Base-by-base conservation (phyloP, 129 eudicot species). In the Silybum marianum region DNA sequence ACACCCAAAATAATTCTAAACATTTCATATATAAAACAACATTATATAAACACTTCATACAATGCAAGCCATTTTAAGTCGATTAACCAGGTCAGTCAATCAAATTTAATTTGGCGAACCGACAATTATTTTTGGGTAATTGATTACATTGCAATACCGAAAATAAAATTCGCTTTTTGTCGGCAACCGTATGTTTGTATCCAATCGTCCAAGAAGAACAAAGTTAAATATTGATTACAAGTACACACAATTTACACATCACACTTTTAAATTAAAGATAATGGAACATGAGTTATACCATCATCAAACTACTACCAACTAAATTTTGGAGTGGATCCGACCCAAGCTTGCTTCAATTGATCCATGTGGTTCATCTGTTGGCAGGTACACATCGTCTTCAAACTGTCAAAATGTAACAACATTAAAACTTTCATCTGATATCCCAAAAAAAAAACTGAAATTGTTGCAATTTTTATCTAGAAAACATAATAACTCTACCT, bases 341-440 rank as follows among this genome's bases (percentile, higher is more conserved):
- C 93, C 93, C 85, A 92, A 88, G 75, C 90, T 92, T 42, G 99
- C 99, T 91, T 95, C 90, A 38, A 95, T 95, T 38, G 99, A 77
- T 68, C 99, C 99, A 36, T 95, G 99, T 54, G 99, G 99, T 85
- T 95, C 99, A 84, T 95, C 99, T 6, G 98, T 95, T 5, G 98
- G 99, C 28, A 92, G 78, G 86, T 85, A 95, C 51, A 95, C 98
- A 77, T 95, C 99, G 71, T 95, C 98, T 71, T 85, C 95, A 86
- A 95, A 95, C 99, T 95, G 93, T 84, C 82, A 70, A 76, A 48
- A 42, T 12, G 21, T 46, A 77, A 73, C 23, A 68, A 54, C 72
- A 73, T 2, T 54, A 58, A 32, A 63, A 18, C 73, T 23, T 42
- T 67, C 23, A 30, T 39, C 42, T 67, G n/a, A 44, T 16, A 78